These are phyloP conservation scores for Powellomyces hirtus DNA, from an alignment of 192 early-diverging fungal genomes.

Conservation along the genomic window DNA sequence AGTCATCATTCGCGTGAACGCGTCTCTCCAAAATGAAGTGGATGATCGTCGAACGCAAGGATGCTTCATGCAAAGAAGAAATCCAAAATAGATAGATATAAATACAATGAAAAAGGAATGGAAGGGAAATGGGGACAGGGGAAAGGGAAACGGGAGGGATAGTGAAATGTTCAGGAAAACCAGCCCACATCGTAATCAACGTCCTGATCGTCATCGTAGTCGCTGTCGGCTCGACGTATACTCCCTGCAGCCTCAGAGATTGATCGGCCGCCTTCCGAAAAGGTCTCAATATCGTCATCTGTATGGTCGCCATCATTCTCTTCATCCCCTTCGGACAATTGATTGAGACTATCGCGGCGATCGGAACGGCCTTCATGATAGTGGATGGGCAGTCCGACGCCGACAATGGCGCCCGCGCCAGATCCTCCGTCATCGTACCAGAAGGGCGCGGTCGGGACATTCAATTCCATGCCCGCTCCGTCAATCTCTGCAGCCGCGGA, in stretches of 20 bases:
- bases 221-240: not conserved
- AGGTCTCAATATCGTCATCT: constrained; percentile 6
- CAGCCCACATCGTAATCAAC: constrained; percentile 7
- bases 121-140: too few relatives aligned
- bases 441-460: not conserved
- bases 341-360: not conserved
- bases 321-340: not conserved
- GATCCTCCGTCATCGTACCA: constrained; percentile 18
- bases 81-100: too few relatives aligned
- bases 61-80: too few relatives aligned
- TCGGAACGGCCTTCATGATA: not conserved
- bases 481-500: not conserved
- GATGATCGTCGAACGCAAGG: too few relatives aligned
- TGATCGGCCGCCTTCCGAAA: constrained; percentile 8
- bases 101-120: too few relatives aligned
- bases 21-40: too few relatives aligned
- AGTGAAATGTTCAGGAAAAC: too few relatives aligned
- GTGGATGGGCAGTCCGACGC: constrained; percentile 1
- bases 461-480: not conserved
- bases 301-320: not conserved
- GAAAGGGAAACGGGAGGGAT: too few relatives aligned
- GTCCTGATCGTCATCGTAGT: constrained; percentile 5
- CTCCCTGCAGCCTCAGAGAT: not conserved
- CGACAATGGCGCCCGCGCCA: not conserved
- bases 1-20: too few relatives aligned